A percentile compares a stretch with the other conserved stretches of the same genome.
Conservation (phyloP, 768 basidiomycete species). For the Cyclocybe cylindracea region DNA sequence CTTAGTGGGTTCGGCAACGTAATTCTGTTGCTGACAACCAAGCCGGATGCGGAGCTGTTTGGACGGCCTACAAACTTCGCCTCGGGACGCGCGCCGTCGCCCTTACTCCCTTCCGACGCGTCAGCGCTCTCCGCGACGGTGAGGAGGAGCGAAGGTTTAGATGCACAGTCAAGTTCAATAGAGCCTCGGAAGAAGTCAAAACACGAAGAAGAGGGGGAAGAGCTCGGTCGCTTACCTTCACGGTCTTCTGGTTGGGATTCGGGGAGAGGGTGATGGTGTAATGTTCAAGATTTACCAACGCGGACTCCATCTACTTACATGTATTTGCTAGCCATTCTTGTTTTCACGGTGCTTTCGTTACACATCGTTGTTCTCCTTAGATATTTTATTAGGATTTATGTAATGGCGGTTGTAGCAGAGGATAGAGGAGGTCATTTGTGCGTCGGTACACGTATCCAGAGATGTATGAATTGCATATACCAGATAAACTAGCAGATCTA, state of each 20-base stretch:
- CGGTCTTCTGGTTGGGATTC: background rate
- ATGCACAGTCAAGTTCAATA: background rate
- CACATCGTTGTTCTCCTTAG: too few species aligned
- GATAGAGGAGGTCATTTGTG: too few species aligned
- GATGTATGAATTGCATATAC: too few species aligned
- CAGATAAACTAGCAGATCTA: too few species aligned
- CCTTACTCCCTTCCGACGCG: background rate
- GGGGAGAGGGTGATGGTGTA: background rate
- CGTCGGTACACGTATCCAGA: too few species aligned
- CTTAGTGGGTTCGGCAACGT: constrained; percentile 44
- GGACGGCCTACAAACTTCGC: constrained; percentile 8
- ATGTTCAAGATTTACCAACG: too few species aligned
- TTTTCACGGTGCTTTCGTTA: too few species aligned
- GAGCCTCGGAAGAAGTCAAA: background rate
- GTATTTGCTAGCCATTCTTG: too few species aligned
- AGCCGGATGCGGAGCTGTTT: constrained; percentile 36
- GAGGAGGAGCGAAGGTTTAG: background rate
- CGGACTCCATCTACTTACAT: too few species aligned
- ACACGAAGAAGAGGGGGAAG: constrained; percentile 1
- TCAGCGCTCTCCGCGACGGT: too few species aligned
- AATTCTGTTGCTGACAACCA: constrained; percentile 34
- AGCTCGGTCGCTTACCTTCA: constrained; percentile 15
- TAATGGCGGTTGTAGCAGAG: too few species aligned
- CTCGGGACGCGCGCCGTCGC: constrained; percentile 11
- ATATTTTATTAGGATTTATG: too few species aligned